Evolutionary conservation across 2,329 filamentous ascomycete species (phyloP), one percentile per base, ranked within the genome.

Genomic region (Sordariomycetes sp.): DNA sequence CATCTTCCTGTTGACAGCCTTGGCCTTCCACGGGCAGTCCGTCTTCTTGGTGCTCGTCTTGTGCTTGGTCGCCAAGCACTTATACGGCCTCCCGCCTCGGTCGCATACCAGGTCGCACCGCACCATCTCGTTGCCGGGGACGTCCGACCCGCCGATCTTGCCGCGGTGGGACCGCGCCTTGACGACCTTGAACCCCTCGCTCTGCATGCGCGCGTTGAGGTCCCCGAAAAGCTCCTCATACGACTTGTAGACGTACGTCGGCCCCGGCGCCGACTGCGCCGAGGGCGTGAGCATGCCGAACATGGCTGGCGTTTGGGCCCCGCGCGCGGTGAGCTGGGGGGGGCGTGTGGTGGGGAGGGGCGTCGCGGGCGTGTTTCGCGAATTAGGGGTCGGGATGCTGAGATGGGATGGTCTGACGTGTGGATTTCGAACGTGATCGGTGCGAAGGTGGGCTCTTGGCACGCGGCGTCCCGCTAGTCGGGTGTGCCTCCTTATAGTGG

Each of bases 11-110:
- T 74, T 67, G 8, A 74, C 72, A 1, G 72, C 72, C 59, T 74
- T 75, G 34, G 72, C 72, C 60, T 73, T 73, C 72, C 72, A 75
- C 4, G 72, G 72, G 25, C 72, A 75, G 54, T 72, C 69, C 0
- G 72, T 75, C 65, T 75, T 75, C 62, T 75, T 75, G 8, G 72
- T 75, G 25, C 70, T 69, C 7, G 72, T 72, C 63, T 74, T 74
- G 61, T 73, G 71, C 63, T 74, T 73, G 5, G 71, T 75, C 7
- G 72, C 72, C 63, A 68, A 67, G 60, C 70, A 72, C 52, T 71
- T 70, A 62, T 75, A 75, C 10, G 72, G 70, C 45, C 72, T 66
- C 25, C 72, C 72, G 54, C 72, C 72, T 52, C 72, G 69, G 60
- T 75, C 70, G 62, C 72, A 75, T n/a, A 74, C 72, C 2, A 75